These are phyloP conservation scores for Dothiorella sarmentorum DNA, from an alignment of 2,329 filamentous ascomycete species.

Conservation along the genomic window DNA sequence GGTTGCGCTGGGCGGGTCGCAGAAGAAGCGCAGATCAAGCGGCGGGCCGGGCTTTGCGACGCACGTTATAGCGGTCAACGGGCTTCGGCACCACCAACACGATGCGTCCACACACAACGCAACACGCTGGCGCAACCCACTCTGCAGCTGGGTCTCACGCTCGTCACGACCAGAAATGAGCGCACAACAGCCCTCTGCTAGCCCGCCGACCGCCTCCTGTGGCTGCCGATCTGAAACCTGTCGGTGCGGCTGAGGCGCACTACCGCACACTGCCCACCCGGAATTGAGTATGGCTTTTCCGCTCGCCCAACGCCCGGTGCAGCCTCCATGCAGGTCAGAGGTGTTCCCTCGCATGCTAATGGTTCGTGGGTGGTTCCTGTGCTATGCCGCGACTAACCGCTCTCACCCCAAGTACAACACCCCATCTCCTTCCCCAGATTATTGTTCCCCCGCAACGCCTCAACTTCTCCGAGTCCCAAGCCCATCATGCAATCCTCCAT, in stretches of 20 bases:
- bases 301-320: neutral
- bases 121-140: slow-evolving; percentile 10
- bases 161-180: neutral
- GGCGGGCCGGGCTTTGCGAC: neutral
- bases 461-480: neutral
- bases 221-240: neutral
- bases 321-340: neutral
- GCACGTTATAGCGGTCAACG: slow-evolving; percentile 7
- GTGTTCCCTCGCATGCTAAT: neutral
- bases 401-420: neutral
- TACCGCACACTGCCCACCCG: neutral
- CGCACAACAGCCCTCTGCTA: neutral
- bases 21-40: neutral
- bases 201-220: neutral
- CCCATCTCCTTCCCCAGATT: slow-evolving; percentile 8
- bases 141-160: neutral
- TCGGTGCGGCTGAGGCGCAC: neutral
- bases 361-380: neutral
- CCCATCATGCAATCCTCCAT: neutral
- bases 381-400: slow-evolving; percentile 10
- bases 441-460: slow-evolving; percentile 6
- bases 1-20: slow-evolving; percentile 7
- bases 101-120: neutral
- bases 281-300: neutral
- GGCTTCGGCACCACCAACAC: neutral